Conservation (phyloP, 768 basidiomycete genomes). For the Suillus clintonianus region DNA sequence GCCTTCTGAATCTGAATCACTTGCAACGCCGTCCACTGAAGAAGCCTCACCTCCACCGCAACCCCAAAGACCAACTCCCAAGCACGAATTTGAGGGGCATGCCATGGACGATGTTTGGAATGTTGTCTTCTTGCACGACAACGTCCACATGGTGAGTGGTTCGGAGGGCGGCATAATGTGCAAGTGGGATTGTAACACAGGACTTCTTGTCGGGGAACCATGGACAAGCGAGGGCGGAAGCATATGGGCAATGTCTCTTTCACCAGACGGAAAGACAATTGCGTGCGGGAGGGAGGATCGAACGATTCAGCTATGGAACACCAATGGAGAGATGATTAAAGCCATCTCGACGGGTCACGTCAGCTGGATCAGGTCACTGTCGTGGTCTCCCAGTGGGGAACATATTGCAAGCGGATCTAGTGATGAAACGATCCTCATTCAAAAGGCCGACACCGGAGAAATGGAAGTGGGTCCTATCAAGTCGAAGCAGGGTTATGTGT, state of each 20-base stretch:
- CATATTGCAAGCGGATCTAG: neutral
- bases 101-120: neutral
- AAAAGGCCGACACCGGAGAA: neutral
- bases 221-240: neutral
- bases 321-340: neutral
- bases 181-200: neutral
- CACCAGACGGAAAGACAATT: neutral
- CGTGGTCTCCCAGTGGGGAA: neutral
- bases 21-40: neutral
- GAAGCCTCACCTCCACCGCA: neutral
- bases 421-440: neutral
- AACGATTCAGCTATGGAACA: neutral
- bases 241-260: neutral
- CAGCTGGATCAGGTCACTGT: neutral
- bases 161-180: neutral
- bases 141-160: neutral
- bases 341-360: neutral
- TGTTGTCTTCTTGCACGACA: neutral
- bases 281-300: neutral
- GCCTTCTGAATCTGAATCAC: neutral
- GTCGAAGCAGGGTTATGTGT: neutral
- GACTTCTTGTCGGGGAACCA: neutral
- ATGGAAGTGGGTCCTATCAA: neutral
- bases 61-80: neutral
- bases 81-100: neutral